Evolutionary conservation across 1,139 yeast species (phyloP), one percentile per base, ranked within the genome.

Genomic region (Taphrina flavorubra): DNA sequence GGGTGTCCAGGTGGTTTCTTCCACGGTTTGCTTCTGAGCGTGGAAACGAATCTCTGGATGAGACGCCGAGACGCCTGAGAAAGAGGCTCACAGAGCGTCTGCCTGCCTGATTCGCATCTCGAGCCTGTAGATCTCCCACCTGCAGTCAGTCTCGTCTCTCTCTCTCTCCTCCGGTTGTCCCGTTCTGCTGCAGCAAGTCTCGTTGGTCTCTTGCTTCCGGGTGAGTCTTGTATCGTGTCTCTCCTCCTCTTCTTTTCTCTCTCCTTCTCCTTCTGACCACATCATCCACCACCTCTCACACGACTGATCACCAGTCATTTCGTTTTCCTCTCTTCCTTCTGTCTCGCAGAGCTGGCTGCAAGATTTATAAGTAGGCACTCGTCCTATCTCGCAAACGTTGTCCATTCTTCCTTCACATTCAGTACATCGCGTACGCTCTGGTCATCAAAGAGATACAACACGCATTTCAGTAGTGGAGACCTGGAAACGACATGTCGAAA

Each of bases 41-140:
- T 25, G 31, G 31, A 25, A 25, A 25, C 31, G 31, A 25, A 25
- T 25, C 31, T 25, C 31, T 25, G 31, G 31, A 25, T 25, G 31
- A 25, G 31, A 25, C 31, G 31, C 31, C 4, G 31, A n/a, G n/a
- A n/a, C n/a, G n/a, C n/a, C n/a, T n/a, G n/a, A n/a, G n/a, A n/a
- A n/a, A n/a, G n/a, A n/a, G n/a, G n/a, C n/a, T n/a, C n/a, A n/a
- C n/a, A n/a, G n/a, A 25, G 31, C 31, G 31, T 25, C 31, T 25
- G 31, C 31, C 31, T 25, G 31, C 31, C 31, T 25, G 31, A 16
- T 44, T 44, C 47, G 47, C 18, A 7, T n/a, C 47, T 44, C 47
- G 47, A 44, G 47, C 47, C 18, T 44, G 47, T 44, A 44, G 47
- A 44, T 44, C 47, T 44, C 47, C n/a, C 31, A 25, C 31, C 47